Percentiles rank a stretch among this genome's conserved stretches.
Conservation (phyloP, 371 early-diverging fungal species). For the Mortierella sp. region DNA sequence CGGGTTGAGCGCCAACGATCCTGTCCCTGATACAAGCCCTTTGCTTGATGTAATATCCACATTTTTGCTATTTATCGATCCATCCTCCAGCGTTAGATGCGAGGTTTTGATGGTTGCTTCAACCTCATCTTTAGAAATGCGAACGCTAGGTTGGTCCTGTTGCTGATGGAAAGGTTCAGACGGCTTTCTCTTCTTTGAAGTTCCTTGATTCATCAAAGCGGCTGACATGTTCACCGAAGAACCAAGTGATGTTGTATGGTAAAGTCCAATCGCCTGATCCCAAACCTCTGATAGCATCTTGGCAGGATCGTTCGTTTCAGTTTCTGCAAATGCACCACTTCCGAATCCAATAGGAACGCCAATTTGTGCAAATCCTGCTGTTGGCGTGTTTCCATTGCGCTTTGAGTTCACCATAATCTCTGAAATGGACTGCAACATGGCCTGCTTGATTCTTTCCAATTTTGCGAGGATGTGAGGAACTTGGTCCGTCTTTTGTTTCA, state of each 20-base stretch:
- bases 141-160: conserved; percentile 54
- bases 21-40: not conserved
- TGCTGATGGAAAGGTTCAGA: conserved; percentile 56
- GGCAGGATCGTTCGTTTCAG: conserved; percentile 43
- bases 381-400: conserved; percentile 54
- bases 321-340: not conserved
- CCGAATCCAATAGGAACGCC: conserved; percentile 55
- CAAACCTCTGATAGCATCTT: conserved; percentile 34
- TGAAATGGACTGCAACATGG: conserved; percentile 48
- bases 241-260: conserved; percentile 33
- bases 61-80: not conserved
- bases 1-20: not conserved
- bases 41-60: not conserved
- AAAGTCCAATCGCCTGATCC: conserved; percentile 42
- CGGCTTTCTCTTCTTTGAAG: conserved; percentile 42
- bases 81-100: conserved; percentile 36
- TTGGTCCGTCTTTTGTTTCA: conserved; percentile 49
- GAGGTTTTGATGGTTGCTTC: conserved; percentile 41
- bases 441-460: conserved; percentile 48
- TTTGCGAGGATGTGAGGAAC: conserved; percentile 37
- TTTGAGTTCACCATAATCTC: conserved; percentile 40
- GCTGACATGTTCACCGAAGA: not conserved
- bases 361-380: conserved; percentile 65
- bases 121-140: conserved; percentile 35
- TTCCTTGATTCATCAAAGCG: not conserved